These are phyloP conservation scores for Verticillium longisporum DNA, from an alignment of 2,329 filamentous ascomycete species.

Conservation along the genomic window DNA sequence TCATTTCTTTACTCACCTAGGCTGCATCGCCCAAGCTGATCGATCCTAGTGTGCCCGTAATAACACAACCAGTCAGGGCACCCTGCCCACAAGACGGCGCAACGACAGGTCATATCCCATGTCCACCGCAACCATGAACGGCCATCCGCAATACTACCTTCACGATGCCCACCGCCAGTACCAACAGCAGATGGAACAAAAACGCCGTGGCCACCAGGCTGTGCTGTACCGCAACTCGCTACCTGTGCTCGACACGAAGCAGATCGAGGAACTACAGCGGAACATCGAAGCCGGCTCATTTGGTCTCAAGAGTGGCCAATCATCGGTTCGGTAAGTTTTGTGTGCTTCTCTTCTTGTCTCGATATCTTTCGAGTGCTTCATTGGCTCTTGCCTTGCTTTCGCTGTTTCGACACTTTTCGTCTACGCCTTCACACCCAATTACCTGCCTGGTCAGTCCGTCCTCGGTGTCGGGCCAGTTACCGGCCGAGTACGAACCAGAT, in stretches of 20 bases:
- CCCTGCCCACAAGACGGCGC: too few relatives aligned
- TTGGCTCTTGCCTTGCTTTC: not conserved
- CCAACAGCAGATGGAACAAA: not conserved
- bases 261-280: not conserved
- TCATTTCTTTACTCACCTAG: not conserved
- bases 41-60: not conserved
- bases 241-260: not conserved
- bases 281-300: not conserved
- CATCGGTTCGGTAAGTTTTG: not conserved
- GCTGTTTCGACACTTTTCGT: not conserved
- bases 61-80: not conserved
- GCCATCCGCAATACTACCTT: not conserved
- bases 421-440: not conserved
- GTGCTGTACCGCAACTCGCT: not conserved
- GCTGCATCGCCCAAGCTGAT: not conserved
- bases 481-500: not conserved
- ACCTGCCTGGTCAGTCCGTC: not conserved
- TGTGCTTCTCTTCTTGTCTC: not conserved
- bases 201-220: not conserved
- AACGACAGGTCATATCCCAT: not conserved
- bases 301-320: not conserved
- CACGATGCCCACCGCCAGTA: conserved; percentile 1
- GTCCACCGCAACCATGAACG: not conserved
- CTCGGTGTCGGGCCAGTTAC: not conserved
- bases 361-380: not conserved